Percentiles rank a stretch among this genome's conserved stretches.
These are phyloP conservation scores for Lavandula angustifolia DNA, from an alignment of 257 asterid species.

Conservation along the genomic window DNA sequence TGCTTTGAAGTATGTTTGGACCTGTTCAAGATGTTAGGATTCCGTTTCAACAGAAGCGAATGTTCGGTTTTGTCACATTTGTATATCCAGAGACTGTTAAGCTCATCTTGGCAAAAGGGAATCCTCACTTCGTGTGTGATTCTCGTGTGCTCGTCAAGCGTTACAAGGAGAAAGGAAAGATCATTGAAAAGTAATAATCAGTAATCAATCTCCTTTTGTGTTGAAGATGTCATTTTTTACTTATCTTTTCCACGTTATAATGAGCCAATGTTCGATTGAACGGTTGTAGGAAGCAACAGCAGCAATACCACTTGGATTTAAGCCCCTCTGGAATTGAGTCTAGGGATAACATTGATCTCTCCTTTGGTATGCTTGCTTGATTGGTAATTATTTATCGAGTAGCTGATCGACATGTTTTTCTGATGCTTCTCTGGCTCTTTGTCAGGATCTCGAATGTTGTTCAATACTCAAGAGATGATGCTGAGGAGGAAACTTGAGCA, in stretches of 20 bases:
- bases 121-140: slow-evolving; percentile 97
- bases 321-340: slow-evolving; percentile 72
- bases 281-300: slow-evolving; percentile 59
- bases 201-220: neutral
- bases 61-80: slow-evolving; percentile 96
- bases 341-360: slow-evolving; percentile 69
- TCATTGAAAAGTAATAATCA: slow-evolving; percentile 65
- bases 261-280: slow-evolving; percentile 6
- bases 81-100: slow-evolving; percentile 86
- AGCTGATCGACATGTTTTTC: neutral
- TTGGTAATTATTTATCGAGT: neutral
- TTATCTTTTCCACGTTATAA: neutral
- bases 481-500: slow-evolving; percentile 81
- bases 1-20: slow-evolving; percentile 68
- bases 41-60: slow-evolving; percentile 96
- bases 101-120: slow-evolving; percentile 88
- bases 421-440: slow-evolving; percentile 3
- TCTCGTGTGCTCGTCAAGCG: slow-evolving; percentile 98
- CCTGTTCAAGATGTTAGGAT: slow-evolving; percentile 98
- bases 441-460: slow-evolving; percentile 68
- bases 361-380: slow-evolving; percentile 55
- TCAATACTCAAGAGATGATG: slow-evolving; percentile 73
- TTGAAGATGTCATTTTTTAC: neutral
- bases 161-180: slow-evolving; percentile 94
- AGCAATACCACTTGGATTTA: slow-evolving; percentile 64